Percentiles rank a stretch among this genome's conserved stretches.
phyloP scores from a whole-genome alignment of 805 yeast species.

The Candida nemodendra region DNA sequence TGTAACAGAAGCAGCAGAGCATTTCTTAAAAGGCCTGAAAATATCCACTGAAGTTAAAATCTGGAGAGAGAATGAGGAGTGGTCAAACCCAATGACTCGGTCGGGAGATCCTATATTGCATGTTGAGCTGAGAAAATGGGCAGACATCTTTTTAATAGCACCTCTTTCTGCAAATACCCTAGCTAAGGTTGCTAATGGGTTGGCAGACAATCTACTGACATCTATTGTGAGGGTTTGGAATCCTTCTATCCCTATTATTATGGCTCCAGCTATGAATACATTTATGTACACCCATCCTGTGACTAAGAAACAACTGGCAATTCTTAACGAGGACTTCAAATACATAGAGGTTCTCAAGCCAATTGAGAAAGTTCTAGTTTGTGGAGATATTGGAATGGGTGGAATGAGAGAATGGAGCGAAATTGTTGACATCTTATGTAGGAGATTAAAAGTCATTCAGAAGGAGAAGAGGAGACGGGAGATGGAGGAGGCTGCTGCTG shows the following conservation, averaged over 20 bases:
- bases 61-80: conserved; percentile 94
- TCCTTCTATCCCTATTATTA: conserved; percentile 78
- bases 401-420: conserved; percentile 99
- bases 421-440: conserved; percentile 79
- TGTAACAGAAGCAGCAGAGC: conserved; percentile 81
- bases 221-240: conserved; percentile 95
- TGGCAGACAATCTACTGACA: conserved; percentile 89
- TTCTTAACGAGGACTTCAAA: conserved; percentile 86
- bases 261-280: conserved; percentile 96
- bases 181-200: conserved; percentile 84
- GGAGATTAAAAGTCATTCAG: conserved; percentile 64
- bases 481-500: conserved; percentile 41
- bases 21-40: conserved; percentile 59
- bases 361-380: conserved; percentile 89
- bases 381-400: conserved; percentile 99
- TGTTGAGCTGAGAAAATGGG: conserved; percentile 95
- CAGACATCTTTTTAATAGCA: conserved; percentile 89
- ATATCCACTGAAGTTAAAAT: conserved; percentile 69
- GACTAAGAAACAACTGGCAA: conserved; percentile 76
- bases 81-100: conserved; percentile 56
- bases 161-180: conserved; percentile 93
- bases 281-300: conserved; percentile 87
- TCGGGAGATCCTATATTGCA: conserved; percentile 96
- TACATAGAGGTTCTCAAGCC: conserved; percentile 95
- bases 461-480: conserved; percentile 50